Evolutionary conservation across 495 filamentous ascomycete species (phyloP).

Genomic region (Penicillium malachiteum): DNA sequence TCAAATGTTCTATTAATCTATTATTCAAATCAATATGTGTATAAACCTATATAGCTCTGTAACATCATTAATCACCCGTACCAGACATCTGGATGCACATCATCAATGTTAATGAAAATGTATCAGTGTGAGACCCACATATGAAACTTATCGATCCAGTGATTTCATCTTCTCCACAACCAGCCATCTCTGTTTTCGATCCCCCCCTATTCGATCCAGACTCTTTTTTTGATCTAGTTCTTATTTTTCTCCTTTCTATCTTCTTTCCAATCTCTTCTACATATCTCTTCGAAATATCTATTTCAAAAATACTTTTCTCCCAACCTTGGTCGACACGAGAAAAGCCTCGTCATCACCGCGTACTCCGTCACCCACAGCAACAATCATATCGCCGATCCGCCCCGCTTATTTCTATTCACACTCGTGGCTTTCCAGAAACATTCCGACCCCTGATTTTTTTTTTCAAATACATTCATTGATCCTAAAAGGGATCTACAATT

Average conservation of each 20-base stretch:
- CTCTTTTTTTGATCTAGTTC: not conserved
- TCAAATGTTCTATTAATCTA: no score
- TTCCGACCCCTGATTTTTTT: not conserved
- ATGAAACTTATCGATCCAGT: not conserved
- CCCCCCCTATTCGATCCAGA: conserved; percentile 11
- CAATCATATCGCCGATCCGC: not conserved
- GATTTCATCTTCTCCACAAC: conserved; percentile 13
- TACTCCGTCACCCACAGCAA: not conserved
- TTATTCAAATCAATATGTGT: no score
- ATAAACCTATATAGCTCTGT: no score
- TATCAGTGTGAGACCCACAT: no score
- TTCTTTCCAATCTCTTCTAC: not conserved
- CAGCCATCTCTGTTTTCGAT: conserved; percentile 21
- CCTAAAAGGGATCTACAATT: not conserved
- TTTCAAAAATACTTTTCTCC: no score
- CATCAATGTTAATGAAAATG: no score
- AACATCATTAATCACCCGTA: no score
- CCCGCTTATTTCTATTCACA: not conserved
- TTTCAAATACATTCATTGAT: not conserved
- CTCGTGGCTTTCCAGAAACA: not conserved
- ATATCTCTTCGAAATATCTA: not conserved
- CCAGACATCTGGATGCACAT: no score
- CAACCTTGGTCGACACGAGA: not conserved
- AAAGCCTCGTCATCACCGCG: not conserved
- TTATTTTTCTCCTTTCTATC: not conserved